Conservation (phyloP, 106 monocot genomes). For the Hemerocallis citrina region DNA sequence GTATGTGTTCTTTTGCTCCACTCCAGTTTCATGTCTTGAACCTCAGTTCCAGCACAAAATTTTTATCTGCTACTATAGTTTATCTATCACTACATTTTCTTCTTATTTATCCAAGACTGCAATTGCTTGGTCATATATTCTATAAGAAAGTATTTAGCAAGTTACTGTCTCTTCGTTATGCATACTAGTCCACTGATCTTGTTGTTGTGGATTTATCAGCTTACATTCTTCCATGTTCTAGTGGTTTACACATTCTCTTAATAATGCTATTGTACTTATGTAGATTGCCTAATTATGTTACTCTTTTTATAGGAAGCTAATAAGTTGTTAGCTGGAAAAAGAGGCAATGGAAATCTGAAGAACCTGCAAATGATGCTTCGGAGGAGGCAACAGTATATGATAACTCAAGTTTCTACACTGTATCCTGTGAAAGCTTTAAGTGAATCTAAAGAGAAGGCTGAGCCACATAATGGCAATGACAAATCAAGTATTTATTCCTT, state of each 20-base stretch:
- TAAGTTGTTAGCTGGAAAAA: constrained; percentile 53
- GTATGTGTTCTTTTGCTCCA: no score
- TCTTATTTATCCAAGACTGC: no score
- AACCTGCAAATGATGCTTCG: constrained; percentile 50
- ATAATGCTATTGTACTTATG: not conserved
- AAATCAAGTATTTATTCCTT: constrained; percentile 19
- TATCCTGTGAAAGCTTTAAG: constrained; percentile 65
- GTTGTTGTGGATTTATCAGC: not conserved
- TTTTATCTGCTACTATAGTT: no score
- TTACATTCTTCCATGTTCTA: not conserved
- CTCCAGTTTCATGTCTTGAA: no score
- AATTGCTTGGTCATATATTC: no score
- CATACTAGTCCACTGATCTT: not conserved
- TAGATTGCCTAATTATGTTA: not conserved
- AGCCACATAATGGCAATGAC: constrained; percentile 16
- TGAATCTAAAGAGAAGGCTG: constrained; percentile 29
- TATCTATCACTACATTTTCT: no score
- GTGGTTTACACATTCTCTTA: not conserved
- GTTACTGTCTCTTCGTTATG: not conserved
- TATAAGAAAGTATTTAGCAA: not conserved
- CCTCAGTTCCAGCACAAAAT: no score
- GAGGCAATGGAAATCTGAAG: constrained; percentile 53
- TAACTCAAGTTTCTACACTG: constrained; percentile 54
- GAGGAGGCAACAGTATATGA: constrained; percentile 74
- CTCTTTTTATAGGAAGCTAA: constrained; percentile 63